phyloP scores from a whole-genome alignment of 2,329 filamentous ascomycete genomes.

The Botrytis paeoniae region DNA sequence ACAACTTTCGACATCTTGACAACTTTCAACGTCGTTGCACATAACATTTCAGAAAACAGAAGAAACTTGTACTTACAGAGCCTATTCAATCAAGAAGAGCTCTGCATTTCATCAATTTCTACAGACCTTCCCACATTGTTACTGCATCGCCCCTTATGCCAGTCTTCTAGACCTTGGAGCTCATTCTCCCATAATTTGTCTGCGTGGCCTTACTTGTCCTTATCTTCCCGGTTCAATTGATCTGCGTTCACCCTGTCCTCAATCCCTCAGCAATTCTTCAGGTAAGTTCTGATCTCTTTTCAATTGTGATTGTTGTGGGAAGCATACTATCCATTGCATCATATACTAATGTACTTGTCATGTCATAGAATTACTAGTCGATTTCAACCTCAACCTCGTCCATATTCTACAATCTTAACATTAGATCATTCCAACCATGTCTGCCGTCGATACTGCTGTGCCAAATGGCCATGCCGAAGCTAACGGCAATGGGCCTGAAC shows the following conservation, averaged over 20 bases:
- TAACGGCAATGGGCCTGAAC: constrained; percentile 27
- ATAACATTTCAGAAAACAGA: neutral
- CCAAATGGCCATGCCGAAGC: constrained; percentile 24
- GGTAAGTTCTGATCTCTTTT: neutral
- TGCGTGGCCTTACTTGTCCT: constrained; percentile 33
- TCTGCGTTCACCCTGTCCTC: constrained; percentile 9
- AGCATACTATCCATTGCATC: neutral
- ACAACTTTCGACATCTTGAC: constrained; percentile 11
- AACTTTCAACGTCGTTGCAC: constrained; percentile 12
- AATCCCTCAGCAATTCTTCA: constrained; percentile 13
- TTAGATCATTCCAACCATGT: constrained; percentile 27
- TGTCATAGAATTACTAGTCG: constrained; percentile 13
- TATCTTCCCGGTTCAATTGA: constrained; percentile 24
- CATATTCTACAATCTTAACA: constrained; percentile 11
- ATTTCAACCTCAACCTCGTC: constrained; percentile 9
- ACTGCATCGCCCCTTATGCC: constrained; percentile 32
- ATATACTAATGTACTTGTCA: neutral
- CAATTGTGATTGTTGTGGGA: neutral
- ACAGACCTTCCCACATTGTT: constrained; percentile 18
- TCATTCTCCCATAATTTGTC: constrained; percentile 25
- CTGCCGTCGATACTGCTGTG: constrained; percentile 27
- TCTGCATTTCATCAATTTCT: constrained; percentile 19
- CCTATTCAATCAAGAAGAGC: constrained; percentile 3
- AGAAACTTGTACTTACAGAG: constrained; percentile 3
- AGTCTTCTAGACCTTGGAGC: constrained; percentile 27